Conservation (phyloP, 306 rosid genomes). For the Vigna unguiculata region DNA sequence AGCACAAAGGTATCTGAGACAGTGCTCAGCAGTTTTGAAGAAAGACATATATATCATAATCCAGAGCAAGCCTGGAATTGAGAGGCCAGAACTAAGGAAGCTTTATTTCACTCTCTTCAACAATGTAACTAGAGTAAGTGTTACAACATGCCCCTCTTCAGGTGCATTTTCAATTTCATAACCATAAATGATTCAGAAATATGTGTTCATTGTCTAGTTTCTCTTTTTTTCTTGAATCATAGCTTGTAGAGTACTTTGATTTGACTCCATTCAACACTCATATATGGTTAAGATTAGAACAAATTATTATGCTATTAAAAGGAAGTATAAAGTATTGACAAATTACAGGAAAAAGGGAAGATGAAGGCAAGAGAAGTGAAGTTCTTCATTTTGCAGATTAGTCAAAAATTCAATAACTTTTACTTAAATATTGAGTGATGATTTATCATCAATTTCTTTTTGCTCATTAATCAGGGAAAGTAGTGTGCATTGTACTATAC, state of each 20-base stretch:
- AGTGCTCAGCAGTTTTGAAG: conserved; percentile 60
- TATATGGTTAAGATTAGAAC: background rate
- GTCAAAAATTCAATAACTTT: background rate
- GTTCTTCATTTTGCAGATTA: background rate
- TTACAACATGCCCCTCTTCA: background rate
- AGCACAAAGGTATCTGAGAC: conserved; percentile 64
- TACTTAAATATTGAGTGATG: background rate
- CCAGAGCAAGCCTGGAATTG: conserved; percentile 63
- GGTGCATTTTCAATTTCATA: conserved; percentile 15
- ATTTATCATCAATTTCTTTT: background rate
- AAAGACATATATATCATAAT: conserved; percentile 72
- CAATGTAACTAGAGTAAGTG: conserved; percentile 54
- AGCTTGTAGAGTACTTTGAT: background rate
- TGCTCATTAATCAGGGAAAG: background rate
- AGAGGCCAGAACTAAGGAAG: conserved; percentile 71
- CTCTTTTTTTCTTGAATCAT: background rate
- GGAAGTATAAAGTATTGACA: too few relatives aligned
- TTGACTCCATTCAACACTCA: background rate
- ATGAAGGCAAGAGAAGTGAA: too few relatives aligned
- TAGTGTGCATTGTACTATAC: conserved; percentile 1
- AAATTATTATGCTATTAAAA: background rate
- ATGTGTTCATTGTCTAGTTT: background rate
- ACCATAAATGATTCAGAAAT: background rate
- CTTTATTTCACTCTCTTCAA: conserved; percentile 73
- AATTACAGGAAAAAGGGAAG: too few relatives aligned